phyloP scores from a whole-genome alignment of 441 rosid species.

The Viola pubescens region DNA sequence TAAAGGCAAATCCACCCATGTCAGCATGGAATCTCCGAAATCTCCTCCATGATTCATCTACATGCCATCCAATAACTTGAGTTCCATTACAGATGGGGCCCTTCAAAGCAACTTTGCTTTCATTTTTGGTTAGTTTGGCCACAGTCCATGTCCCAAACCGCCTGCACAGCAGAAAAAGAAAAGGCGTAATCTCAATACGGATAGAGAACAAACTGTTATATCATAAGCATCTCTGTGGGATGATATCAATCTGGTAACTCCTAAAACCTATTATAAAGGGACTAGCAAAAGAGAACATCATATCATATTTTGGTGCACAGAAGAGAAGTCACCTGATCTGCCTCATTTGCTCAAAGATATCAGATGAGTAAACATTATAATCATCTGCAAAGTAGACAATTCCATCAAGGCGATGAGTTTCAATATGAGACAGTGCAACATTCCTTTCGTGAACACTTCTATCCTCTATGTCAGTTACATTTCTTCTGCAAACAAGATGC shows the following conservation, averaged over 20 bases:
- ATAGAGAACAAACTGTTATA: too few relatives aligned
- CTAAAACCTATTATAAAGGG: background rate
- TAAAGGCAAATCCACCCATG: slow-evolving; percentile 58
- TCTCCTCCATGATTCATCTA: slow-evolving; percentile 23
- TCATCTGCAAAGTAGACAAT: slow-evolving; percentile 52
- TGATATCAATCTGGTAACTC: too few relatives aligned
- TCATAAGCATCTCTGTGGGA: too few relatives aligned
- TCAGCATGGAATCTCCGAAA: slow-evolving; percentile 48
- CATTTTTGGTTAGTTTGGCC: slow-evolving; percentile 31
- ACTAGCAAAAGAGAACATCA: background rate
- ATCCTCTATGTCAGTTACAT: slow-evolving; percentile 41
- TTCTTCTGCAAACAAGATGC: slow-evolving; percentile 52
- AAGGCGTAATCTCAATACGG: background rate
- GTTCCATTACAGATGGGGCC: slow-evolving; percentile 58
- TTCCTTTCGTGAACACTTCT: slow-evolving; percentile 46
- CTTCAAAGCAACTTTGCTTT: slow-evolving; percentile 28
- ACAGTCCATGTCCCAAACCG: slow-evolving; percentile 58
- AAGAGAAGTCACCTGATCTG: slow-evolving; percentile 36
- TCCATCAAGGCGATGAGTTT: slow-evolving; percentile 52
- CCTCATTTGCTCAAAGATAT: slow-evolving; percentile 56
- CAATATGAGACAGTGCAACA: slow-evolving; percentile 54
- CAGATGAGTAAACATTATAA: slow-evolving; percentile 29
- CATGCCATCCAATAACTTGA: slow-evolving; percentile 55
- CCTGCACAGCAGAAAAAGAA: slow-evolving; percentile 23
- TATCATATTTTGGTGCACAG: background rate